Conservation (phyloP, 2,329 filamentous ascomycete species). For the Plenodomus lindquistii region DNA sequence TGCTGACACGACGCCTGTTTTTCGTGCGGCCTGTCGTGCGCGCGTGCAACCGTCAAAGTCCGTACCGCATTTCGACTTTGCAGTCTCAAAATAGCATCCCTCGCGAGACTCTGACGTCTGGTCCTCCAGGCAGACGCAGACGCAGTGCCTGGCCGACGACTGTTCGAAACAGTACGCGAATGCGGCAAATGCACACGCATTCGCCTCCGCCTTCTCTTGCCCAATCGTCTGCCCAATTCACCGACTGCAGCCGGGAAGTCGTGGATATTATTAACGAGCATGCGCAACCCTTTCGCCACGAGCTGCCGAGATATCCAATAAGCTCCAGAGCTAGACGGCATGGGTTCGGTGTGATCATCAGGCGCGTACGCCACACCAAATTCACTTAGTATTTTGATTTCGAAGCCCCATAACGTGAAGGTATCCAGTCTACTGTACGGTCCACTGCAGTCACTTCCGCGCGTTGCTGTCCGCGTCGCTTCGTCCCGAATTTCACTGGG, state of each 20-base stretch:
- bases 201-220: conserved; percentile 7
- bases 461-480: neutral
- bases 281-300: conserved; percentile 33
- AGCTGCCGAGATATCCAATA: conserved; percentile 14
- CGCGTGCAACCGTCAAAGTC: conserved; percentile 5
- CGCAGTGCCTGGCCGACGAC: neutral
- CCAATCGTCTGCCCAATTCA: conserved; percentile 8
- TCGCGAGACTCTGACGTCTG: neutral
- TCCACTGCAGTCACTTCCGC: conserved; percentile 4
- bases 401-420: conserved; percentile 17
- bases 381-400: conserved; percentile 6
- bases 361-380: conserved; percentile 6
- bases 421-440: conserved; percentile 9
- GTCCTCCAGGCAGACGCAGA: neutral
- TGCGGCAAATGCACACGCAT: neutral
- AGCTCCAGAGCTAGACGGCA: conserved; percentile 11
- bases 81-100: conserved; percentile 11
- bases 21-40: conserved; percentile 11
- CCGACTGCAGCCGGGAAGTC: conserved; percentile 13
- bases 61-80: conserved; percentile 7
- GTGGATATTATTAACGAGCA: conserved; percentile 17
- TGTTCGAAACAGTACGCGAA: neutral
- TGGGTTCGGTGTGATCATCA: conserved; percentile 23
- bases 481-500: neutral
- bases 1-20: conserved; percentile 8